phyloP scores from a whole-genome alignment of 805 yeast species.

The Tetrapisispora arboricola region DNA sequence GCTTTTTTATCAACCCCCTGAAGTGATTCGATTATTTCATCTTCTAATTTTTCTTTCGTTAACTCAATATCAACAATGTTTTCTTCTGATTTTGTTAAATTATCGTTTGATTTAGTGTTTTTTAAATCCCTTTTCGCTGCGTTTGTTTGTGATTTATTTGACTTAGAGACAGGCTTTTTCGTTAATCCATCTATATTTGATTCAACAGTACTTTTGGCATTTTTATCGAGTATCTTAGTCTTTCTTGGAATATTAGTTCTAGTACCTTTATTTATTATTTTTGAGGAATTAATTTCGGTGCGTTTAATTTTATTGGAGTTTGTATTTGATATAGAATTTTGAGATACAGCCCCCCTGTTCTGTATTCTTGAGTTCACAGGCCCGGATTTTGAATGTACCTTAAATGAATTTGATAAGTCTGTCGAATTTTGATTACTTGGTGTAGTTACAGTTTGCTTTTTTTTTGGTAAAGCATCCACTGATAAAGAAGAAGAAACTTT shows the following conservation, averaged over 20 bases:
- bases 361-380: background rate
- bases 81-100: background rate
- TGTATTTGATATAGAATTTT: too few species aligned
- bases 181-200: too few species aligned
- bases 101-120: background rate
- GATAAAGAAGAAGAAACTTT: conserved; percentile 3
- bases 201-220: too few species aligned
- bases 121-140: background rate
- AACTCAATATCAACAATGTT: background rate
- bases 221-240: too few species aligned
- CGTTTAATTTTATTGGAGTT: too few species aligned
- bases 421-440: background rate
- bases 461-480: background rate
- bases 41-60: conserved; percentile 6
- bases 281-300: too few species aligned
- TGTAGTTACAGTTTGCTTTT: background rate
- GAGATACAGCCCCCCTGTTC: too few species aligned
- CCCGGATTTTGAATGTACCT: background rate
- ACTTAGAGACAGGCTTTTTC: background rate
- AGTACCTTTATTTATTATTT: too few species aligned
- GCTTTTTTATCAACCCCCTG: conserved; percentile 70
- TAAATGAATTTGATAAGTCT: background rate
- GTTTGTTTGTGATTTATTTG: background rate
- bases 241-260: too few species aligned
- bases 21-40: conserved; percentile 27